Conservation (phyloP, 2,329 filamentous ascomycete genomes). For the Epicoccum nigrum region DNA sequence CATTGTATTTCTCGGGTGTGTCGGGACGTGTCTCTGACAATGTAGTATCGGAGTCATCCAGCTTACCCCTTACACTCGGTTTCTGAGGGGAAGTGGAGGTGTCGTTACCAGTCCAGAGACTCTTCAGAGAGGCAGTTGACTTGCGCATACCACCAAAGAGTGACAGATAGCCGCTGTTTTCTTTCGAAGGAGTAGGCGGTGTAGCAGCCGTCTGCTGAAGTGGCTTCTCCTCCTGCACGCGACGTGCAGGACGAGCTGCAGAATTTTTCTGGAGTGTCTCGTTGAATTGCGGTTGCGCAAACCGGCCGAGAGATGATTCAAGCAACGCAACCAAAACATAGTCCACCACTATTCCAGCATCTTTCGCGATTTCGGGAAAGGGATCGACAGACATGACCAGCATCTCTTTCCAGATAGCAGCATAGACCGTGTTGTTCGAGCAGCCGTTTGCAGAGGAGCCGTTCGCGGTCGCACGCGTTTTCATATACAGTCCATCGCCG, state of each 20-base stretch:
- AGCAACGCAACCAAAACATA: conserved; percentile 80
- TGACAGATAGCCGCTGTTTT: conserved; percentile 64
- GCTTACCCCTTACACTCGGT: conserved; percentile 52
- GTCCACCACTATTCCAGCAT: conserved; percentile 85
- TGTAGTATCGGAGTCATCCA: conserved; percentile 66
- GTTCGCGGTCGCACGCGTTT: conserved; percentile 26
- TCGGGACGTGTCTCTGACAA: conserved; percentile 75
- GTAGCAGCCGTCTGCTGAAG: conserved; percentile 54
- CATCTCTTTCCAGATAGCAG: conserved; percentile 92
- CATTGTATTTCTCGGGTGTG: conserved; percentile 69
- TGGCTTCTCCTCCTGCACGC: conserved; percentile 36
- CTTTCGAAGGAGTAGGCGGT: conserved; percentile 57
- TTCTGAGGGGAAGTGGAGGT: conserved; percentile 36
- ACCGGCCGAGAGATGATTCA: conserved; percentile 73
- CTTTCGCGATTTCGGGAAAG: conserved; percentile 87
- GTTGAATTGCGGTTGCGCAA: conserved; percentile 74
- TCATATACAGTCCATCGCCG: conserved; percentile 41
- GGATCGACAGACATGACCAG: conserved; percentile 91
- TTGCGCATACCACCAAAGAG: conserved; percentile 64
- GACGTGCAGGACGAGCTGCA: conserved; percentile 54
- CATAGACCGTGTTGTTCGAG: conserved; percentile 88
- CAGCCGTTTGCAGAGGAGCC: conserved; percentile 28
- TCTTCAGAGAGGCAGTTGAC: conserved; percentile 69
- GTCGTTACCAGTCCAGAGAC: conserved; percentile 57
- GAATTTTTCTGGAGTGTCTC: conserved; percentile 63